Base-by-base conservation (phyloP, 2,329 filamentous ascomycete genomes). In the Aspergillus sp. region DNA sequence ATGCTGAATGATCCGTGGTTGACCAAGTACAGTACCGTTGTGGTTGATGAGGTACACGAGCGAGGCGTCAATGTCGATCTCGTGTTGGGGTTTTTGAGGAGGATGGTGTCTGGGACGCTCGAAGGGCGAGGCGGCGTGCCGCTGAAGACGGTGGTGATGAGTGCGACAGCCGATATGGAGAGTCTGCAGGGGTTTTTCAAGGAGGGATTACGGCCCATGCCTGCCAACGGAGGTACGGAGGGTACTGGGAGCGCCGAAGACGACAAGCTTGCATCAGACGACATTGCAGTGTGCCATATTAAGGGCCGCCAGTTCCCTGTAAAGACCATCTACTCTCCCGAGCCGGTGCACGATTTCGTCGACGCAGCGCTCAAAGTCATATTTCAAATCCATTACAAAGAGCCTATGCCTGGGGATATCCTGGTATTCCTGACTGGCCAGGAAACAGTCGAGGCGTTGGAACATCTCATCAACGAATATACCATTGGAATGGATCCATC, bases 31-130 rank as follows among this genome's bases (percentile, higher is more conserved):
- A 93, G 86, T 49, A 86, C 82, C 3, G 72, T 98, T 1, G 72
- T 98, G 12, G 85, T 98, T 5, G 91, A 98, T 60, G 91, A 98
- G 58, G 91, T 98, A 8, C 91, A 98, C 64, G 91, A 98, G 64
- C 73, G 91, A 47, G 93, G 88, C 45, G 75, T 96, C 14, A 93
- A 96, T 54, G 89, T 95, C 5, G 91, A 98, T 62, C 63, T 98
- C 15, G 70, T 95, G 7, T 69, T 93, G 15, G 91, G 91, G 0
- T 96, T 98, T 43, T 55, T 98, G 40, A 84, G 84, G 52, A 80
- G 82, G 39, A 74, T 96, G 29, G 64, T 91, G 1, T 66, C 69
- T 15, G 62, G 60, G 3, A 57, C 57, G 20, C 72, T 74, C 24
- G 67, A 73, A 27, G 78, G 78, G 5, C 75, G 82, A 4, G 78